Conservation (phyloP, 2,329 filamentous ascomycete species). For the Polytolypa hystricis region DNA sequence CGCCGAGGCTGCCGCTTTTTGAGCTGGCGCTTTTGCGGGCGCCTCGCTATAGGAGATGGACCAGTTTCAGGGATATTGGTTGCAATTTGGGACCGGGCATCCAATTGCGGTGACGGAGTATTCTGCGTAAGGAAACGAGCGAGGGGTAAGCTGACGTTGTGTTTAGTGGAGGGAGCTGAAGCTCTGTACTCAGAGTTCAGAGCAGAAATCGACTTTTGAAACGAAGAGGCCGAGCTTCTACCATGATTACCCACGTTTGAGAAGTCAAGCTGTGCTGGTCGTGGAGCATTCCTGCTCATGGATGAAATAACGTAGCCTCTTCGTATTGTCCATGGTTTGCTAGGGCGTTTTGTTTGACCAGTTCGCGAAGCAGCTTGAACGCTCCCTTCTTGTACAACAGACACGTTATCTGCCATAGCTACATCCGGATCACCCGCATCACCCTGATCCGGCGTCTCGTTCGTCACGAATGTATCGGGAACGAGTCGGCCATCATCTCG, state of each 20-base stretch:
- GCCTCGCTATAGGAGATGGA: conserved; percentile 12
- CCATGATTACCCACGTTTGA: conserved; percentile 11
- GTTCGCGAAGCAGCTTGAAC: not conserved
- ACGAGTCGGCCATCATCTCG: too few species aligned
- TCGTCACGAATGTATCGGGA: too few species aligned
- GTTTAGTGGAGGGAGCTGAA: conserved; percentile 9
- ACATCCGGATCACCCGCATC: too few species aligned
- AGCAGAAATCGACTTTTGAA: conserved; percentile 24
- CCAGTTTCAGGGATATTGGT: not conserved
- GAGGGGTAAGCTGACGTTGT: conserved; percentile 19
- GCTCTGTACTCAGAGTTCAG: conserved; percentile 21
- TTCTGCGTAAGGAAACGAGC: conserved; percentile 26
- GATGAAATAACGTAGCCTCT: conserved; percentile 26
- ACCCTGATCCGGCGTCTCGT: too few species aligned
- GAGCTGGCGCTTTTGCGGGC: conserved; percentile 7
- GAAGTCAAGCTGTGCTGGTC: conserved; percentile 26
- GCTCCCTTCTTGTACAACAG: not conserved
- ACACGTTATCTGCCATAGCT: too few species aligned
- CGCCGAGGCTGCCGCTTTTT: conserved; percentile 33
- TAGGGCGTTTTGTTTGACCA: not conserved
- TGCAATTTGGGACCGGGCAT: not conserved
- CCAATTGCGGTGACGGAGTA: conserved; percentile 8
- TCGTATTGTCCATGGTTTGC: conserved; percentile 21
- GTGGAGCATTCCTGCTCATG: conserved; percentile 22
- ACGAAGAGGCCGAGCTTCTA: conserved; percentile 14